phyloP scores from a whole-genome alignment of 1,284 basidiomycete species.

The Ustanciosporium gigantosporum region DNA sequence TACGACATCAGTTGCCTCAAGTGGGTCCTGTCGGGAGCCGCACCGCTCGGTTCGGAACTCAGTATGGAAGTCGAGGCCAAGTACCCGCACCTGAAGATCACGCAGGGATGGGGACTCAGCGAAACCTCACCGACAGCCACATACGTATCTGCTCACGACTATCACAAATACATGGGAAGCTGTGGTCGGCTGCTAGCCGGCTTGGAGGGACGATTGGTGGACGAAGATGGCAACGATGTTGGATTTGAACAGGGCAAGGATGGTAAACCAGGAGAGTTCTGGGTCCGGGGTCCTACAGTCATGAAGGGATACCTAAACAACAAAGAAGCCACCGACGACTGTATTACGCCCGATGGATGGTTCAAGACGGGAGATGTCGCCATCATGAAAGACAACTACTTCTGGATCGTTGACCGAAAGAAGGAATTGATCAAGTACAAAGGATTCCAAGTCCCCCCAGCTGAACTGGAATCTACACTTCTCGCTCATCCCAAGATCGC shows the following conservation, averaged over 20 bases:
- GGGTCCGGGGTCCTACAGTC: conserved; percentile 27
- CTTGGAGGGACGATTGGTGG: conserved; percentile 75
- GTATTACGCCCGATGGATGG: conserved; percentile 48
- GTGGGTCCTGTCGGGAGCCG: conserved; percentile 75
- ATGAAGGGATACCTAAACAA: conserved; percentile 51
- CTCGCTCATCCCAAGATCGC: conserved; percentile 40
- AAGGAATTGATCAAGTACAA: conserved; percentile 54
- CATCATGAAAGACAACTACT: conserved; percentile 37
- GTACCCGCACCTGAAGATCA: conserved; percentile 61
- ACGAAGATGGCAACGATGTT: conserved; percentile 62
- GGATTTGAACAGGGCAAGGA: conserved; percentile 64
- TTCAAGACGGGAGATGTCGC: conserved; percentile 51
- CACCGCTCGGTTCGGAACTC: conserved; percentile 73
- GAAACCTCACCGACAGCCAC: conserved; percentile 71
- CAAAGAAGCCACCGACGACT: conserved; percentile 29
- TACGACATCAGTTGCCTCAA: conserved; percentile 72
- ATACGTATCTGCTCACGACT: conserved; percentile 41
- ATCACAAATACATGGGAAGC: conserved; percentile 50
- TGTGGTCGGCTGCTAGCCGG: conserved; percentile 75
- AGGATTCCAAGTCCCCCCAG: conserved; percentile 53
- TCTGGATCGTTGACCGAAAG: conserved; percentile 52
- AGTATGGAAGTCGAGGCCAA: conserved; percentile 67
- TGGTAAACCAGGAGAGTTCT: conserved; percentile 56
- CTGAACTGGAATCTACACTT: conserved; percentile 42
- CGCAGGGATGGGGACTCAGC: conserved; percentile 72